These are phyloP conservation scores for Colletotrichum sp. DNA, from an alignment of 2,329 filamentous ascomycete genomes.

Conservation along the genomic window DNA sequence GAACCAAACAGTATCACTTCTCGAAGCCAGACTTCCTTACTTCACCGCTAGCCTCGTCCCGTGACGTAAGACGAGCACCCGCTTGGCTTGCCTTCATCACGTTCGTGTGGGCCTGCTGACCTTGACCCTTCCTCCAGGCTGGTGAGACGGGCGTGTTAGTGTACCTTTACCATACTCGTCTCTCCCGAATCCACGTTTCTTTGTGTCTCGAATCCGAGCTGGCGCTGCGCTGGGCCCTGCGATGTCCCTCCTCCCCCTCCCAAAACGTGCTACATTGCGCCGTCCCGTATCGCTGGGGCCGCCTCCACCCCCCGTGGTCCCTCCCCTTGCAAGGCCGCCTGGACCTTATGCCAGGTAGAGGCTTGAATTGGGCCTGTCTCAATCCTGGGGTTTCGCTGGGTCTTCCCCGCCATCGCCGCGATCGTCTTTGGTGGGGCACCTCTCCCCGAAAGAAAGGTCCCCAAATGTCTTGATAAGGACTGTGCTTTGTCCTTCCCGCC, in stretches of 20 bases:
- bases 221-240: not conserved
- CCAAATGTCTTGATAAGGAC: not conserved
- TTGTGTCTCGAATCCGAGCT: not conserved
- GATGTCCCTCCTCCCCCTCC: not conserved
- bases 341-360: not conserved
- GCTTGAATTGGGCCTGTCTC: not conserved
- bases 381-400: conserved; percentile 9
- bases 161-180: not conserved
- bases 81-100: not conserved
- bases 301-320: not conserved
- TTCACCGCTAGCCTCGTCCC: not conserved
- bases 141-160: not conserved
- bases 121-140: not conserved
- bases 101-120: conserved; percentile 14
- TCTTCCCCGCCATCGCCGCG: conserved; percentile 10
- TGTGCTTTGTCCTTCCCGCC: conserved; percentile 3
- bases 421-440: conserved; percentile 7
- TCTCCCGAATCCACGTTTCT: not conserved
- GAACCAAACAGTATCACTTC: not conserved
- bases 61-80: conserved; percentile 16
- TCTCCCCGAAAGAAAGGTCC: not conserved
- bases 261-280: not conserved
- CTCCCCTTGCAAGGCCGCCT: not conserved
- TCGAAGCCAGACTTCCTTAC: not conserved
- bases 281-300: not conserved